These are phyloP conservation scores for Malus hybrid DNA, from an alignment of 331 rosid species.

Conservation along the genomic window DNA sequence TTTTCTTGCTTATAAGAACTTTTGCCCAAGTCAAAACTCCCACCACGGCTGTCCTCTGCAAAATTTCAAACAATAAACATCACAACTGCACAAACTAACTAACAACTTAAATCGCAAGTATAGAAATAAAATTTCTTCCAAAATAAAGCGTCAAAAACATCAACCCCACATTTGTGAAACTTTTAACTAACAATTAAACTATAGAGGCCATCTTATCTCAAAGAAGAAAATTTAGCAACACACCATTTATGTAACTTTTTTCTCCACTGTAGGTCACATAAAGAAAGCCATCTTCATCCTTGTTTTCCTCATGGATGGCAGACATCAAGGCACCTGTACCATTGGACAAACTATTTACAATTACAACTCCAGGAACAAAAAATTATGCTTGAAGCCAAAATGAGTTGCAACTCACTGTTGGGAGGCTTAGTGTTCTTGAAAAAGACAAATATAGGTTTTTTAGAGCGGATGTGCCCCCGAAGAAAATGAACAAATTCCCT, in stretches of 20 bases:
- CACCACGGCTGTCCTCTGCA: neutral
- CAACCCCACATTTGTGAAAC: neutral
- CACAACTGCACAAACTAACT: neutral
- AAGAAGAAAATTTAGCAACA: neutral
- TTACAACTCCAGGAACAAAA: neutral
- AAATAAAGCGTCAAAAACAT: too few species aligned
- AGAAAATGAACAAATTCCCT: neutral
- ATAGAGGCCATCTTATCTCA: neutral
- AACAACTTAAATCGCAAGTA: neutral
- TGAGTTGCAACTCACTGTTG: conserved; percentile 39
- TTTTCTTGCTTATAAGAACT: neutral
- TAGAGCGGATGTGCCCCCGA: neutral
- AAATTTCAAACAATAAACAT: too few species aligned
- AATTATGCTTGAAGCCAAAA: neutral
- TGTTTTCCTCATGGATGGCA: conserved; percentile 59
- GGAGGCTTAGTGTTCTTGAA: conserved; percentile 54
- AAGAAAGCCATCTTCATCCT: conserved; percentile 82
- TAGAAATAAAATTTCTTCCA: neutral
- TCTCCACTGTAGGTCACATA: conserved; percentile 86
- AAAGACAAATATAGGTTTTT: neutral
- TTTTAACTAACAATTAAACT: neutral
- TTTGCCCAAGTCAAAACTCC: neutral
- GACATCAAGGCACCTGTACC: conserved; percentile 69
- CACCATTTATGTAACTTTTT: neutral
- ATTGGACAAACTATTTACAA: neutral